Conservation (phyloP, 2,329 filamentous ascomycete genomes). For the Aspergillus tanneri region DNA sequence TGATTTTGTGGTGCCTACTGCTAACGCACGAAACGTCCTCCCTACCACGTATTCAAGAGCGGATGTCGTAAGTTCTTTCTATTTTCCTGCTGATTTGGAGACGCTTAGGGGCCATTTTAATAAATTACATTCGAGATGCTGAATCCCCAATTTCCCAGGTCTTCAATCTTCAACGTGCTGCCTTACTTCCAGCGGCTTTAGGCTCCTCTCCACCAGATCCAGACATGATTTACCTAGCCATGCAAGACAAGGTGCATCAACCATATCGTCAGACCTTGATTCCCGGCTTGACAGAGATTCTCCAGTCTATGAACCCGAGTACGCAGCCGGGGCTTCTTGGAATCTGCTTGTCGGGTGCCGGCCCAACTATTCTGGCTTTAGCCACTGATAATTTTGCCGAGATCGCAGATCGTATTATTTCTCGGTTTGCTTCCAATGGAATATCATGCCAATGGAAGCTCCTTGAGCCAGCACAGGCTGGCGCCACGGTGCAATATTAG, state of each 20-base stretch:
- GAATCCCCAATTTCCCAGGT: slow-evolving; percentile 34
- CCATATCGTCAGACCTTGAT: slow-evolving; percentile 91
- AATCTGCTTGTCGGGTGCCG: slow-evolving; percentile 91
- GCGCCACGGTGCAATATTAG: slow-evolving; percentile 38
- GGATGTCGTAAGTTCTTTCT: slow-evolving; percentile 67
- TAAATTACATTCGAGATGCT: slow-evolving; percentile 2
- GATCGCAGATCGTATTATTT: slow-evolving; percentile 78
- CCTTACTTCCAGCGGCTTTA: slow-evolving; percentile 83
- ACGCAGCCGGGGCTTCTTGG: slow-evolving; percentile 86
- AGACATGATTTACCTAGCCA: slow-evolving; percentile 91
- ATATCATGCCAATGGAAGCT: slow-evolving; percentile 85
- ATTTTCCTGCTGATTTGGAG: neutral
- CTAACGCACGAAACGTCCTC: slow-evolving; percentile 81
- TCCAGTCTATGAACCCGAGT: slow-evolving; percentile 84
- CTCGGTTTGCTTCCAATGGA: slow-evolving; percentile 62
- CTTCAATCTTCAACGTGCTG: slow-evolving; percentile 94
- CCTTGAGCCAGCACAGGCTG: slow-evolving; percentile 77
- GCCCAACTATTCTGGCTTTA: slow-evolving; percentile 89
- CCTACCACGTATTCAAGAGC: slow-evolving; percentile 74
- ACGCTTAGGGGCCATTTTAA: neutral
- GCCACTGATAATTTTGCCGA: slow-evolving; percentile 85
- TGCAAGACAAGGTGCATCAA: slow-evolving; percentile 99
- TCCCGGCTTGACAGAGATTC: slow-evolving; percentile 84
- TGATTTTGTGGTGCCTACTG: slow-evolving; percentile 92
- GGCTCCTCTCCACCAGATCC: slow-evolving; percentile 88